Conservation (phyloP, 345 rosid genomes). For the Eucalyptus tenuipes region DNA sequence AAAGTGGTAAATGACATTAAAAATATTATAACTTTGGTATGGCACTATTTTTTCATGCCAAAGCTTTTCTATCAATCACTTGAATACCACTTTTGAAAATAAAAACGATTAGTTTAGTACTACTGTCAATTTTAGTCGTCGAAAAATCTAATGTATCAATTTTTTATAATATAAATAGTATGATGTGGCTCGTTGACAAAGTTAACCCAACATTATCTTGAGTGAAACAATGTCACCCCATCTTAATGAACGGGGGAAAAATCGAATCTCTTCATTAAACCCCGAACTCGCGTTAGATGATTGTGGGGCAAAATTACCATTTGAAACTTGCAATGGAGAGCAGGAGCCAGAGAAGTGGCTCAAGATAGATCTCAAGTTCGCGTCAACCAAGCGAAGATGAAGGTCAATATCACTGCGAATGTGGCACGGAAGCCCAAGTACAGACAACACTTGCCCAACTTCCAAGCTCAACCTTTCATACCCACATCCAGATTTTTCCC, state of each 20-base stretch:
- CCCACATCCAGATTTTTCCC: neutral
- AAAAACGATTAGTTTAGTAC: no score
- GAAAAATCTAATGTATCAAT: neutral
- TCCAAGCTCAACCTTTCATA: neutral
- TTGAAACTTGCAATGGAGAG: neutral
- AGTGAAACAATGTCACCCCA: accelerated
- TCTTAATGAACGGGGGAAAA: neutral
- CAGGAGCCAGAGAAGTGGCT: neutral
- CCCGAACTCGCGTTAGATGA: neutral
- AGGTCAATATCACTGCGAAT: no score
- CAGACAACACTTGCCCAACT: neutral
- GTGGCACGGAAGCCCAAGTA: neutral
- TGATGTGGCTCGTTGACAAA: accelerated
- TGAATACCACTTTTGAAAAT: neutral
- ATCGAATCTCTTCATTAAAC: neutral
- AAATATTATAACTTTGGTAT: accelerated
- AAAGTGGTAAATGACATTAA: neutral
- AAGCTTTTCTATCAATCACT: neutral
- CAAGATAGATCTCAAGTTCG: neutral
- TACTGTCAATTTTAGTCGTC: accelerated
- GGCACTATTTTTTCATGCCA: neutral
- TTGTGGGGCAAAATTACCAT: neutral
- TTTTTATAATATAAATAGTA: neutral
- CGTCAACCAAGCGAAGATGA: neutral
- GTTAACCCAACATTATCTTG: accelerated